Base-by-base conservation (phyloP, 2,329 filamentous ascomycete species). In the Alternaria dauci region DNA sequence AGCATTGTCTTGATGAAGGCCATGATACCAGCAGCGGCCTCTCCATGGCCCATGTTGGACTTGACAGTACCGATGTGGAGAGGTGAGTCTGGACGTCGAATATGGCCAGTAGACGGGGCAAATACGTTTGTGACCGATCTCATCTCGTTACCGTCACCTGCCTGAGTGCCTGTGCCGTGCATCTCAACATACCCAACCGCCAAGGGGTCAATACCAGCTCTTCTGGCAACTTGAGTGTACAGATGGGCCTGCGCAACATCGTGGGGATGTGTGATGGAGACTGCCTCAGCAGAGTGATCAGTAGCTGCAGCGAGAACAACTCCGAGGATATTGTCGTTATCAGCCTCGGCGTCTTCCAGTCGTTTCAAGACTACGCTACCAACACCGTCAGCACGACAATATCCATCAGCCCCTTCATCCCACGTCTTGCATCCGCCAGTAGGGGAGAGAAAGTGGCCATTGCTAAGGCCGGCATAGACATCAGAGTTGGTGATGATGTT, bases 171-270 rank as follows among this genome's bases (percentile, higher is more conserved):
- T 5, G 74, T 77, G 3, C 74, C 75, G 44, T 77, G 73, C 60
- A 76, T 69, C 46, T 77, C 75, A 9, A 75, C 59, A 44, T 71
- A 77, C 23, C 57, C 61, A 26, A 77, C 61, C 12, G 69, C 62
- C 2, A 61, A 5, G 1, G 82, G 79, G 38, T 76, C 67, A 1
- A 82, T 68, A 4, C 73, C 76, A 8, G 80, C 78, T 6, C 72
- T 63, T 8, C 73, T 71, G 23, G 75, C 50, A 0, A 76, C 53
- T 12, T 67, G 59, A 1, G 51, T 30, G 20, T 61, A 70, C 5
- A 73, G 44, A 25, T 55, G 57, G 4, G 52, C 25, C 46, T 77
- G 73, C 7, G 66, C 58, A 4, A 62, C 67, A 8, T 59, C 69
- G 56, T 74, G 70, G 0, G 75, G 74, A 30, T 63, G 64, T 0